Conservation (phyloP, 192 early-diverging fungal genomes). For the Dissophora ornata region DNA sequence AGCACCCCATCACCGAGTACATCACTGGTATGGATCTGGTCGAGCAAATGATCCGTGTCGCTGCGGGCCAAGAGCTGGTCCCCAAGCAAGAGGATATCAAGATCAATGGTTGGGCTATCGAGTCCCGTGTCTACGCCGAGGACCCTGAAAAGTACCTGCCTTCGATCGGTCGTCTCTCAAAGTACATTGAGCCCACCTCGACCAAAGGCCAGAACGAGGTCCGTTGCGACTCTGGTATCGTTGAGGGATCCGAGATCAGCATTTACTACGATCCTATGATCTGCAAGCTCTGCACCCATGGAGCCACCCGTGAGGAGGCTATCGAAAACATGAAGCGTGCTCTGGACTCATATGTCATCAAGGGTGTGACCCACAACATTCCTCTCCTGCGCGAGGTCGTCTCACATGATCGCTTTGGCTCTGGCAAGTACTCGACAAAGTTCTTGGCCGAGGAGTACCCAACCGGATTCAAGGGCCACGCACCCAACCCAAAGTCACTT, state of each 20-base stretch:
- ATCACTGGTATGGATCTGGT: constrained; percentile 91
- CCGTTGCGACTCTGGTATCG: constrained; percentile 93
- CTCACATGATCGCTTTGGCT: constrained; percentile 73
- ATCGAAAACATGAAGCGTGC: constrained; percentile 83
- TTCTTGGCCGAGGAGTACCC: constrained; percentile 94
- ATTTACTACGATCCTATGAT: constrained; percentile 98
- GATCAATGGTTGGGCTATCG: constrained; percentile 92
- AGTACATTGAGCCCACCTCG: constrained; percentile 84
- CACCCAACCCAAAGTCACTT: constrained; percentile 60
- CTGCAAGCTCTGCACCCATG: constrained; percentile 93
- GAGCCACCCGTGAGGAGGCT: constrained; percentile 77
- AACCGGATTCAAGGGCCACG: constrained; percentile 83
- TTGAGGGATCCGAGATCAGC: constrained; percentile 92
- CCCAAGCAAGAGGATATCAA: constrained; percentile 81
- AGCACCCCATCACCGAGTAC: constrained; percentile 84
- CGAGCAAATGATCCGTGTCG: constrained; percentile 95
- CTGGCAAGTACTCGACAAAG: constrained; percentile 84
- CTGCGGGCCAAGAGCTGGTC: constrained; percentile 78
- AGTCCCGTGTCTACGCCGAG: constrained; percentile 96
- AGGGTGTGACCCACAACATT: constrained; percentile 96
- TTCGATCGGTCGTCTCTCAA: constrained; percentile 86
- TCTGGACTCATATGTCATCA: constrained; percentile 91
- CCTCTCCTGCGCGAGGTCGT: constrained; percentile 91
- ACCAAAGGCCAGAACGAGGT: constrained; percentile 65
- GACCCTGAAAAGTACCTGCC: constrained; percentile 95